Evolutionary conservation across 1,284 basidiomycete species (phyloP).

Genomic region (Ustilago lituana): DNA sequence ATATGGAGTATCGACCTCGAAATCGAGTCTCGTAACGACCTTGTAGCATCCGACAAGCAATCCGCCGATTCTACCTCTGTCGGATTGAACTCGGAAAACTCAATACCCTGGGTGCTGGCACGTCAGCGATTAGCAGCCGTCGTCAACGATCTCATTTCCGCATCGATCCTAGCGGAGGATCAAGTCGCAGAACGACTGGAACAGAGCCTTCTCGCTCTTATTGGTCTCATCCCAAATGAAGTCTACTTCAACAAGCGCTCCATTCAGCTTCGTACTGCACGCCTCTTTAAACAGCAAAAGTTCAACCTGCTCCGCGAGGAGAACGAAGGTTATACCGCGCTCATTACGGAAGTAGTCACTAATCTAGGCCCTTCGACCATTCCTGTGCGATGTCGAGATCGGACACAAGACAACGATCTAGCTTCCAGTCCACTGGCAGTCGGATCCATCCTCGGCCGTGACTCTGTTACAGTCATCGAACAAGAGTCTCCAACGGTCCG

Average conservation of each 20-base stretch:
- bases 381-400: slow-evolving; percentile 70
- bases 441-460: slow-evolving; percentile 8
- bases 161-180: slow-evolving; percentile 15
- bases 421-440: not conserved
- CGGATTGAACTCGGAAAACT: slow-evolving; percentile 3
- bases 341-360: slow-evolving; percentile 83
- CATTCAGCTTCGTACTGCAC: slow-evolving; percentile 61
- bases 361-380: slow-evolving; percentile 77
- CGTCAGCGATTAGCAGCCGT: slow-evolving; percentile 30
- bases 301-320: slow-evolving; percentile 97
- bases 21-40: slow-evolving; percentile 54
- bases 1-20: slow-evolving; percentile 61
- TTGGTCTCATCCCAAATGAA: slow-evolving; percentile 53
- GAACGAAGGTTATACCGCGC: slow-evolving; percentile 94
- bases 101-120: slow-evolving; percentile 25
- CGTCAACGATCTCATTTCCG: slow-evolving; percentile 26
- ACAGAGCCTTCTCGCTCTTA: slow-evolving; percentile 41
- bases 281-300: slow-evolving; percentile 91
- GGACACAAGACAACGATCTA: not conserved
- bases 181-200: slow-evolving; percentile 46
- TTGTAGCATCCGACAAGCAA: slow-evolving; percentile 4
- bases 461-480: slow-evolving; percentile 44
- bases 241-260: slow-evolving; percentile 52
- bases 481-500: slow-evolving; percentile 49
- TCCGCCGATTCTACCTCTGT: slow-evolving; percentile 3